phyloP scores from a whole-genome alignment of 805 yeast genomes.

The Kodamaea sagamina region DNA sequence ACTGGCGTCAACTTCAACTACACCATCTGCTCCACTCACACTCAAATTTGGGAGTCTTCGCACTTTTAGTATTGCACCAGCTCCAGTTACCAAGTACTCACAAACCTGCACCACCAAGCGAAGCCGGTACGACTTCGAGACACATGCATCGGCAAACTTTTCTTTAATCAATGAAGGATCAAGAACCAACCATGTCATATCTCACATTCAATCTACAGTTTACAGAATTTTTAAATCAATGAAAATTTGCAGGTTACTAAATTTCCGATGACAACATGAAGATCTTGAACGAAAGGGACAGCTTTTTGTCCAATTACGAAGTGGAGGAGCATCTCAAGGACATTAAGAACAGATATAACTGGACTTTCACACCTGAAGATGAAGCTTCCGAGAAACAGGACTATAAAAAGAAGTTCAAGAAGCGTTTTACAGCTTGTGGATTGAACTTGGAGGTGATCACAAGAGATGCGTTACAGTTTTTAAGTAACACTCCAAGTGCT shows the following conservation, averaged over 20 bases:
- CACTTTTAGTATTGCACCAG: conserved; percentile 16
- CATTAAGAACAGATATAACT: conserved; percentile 47
- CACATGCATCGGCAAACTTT: conserved; percentile 27
- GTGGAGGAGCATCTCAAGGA: conserved; percentile 56
- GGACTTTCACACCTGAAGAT: conserved; percentile 43
- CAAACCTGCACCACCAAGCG: conserved; percentile 33
- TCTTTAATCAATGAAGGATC: conserved; percentile 28
- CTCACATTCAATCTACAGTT: not conserved
- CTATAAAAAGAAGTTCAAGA: conserved; percentile 28
- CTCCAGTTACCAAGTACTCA: conserved; percentile 17
- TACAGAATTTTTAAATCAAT: not conserved
- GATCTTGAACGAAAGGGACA: conserved; percentile 53
- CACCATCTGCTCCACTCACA: conserved; percentile 12
- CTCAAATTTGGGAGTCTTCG: conserved; percentile 22
- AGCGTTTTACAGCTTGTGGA: conserved; percentile 43
- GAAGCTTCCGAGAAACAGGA: conserved; percentile 25
- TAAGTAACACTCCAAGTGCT: conserved; percentile 31
- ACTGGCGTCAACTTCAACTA: conserved; percentile 1
- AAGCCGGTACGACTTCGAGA: conserved; percentile 21
- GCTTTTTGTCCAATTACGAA: conserved; percentile 65
- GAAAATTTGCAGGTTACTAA: conserved; percentile 9
- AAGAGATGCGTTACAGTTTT: conserved; percentile 47
- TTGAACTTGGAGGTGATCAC: conserved; percentile 50
- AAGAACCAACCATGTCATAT: conserved; percentile 33
- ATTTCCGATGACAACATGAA: conserved; percentile 22